These are phyloP conservation scores for Aspergillus sp. DNA, from an alignment of 2,329 filamentous ascomycete species.

Conservation along the genomic window DNA sequence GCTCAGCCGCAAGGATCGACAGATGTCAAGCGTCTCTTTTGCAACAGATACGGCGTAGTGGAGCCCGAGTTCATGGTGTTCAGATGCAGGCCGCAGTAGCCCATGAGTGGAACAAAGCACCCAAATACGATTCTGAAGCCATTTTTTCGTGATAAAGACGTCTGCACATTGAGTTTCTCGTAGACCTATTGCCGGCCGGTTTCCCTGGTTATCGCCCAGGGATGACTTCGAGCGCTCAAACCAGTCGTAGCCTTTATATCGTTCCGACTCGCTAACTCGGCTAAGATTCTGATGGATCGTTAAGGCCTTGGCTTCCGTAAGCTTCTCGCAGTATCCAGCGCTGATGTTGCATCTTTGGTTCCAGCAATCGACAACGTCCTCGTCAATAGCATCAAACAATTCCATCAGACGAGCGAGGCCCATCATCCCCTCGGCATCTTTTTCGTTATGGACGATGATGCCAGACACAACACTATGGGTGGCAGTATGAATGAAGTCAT, in stretches of 20 bases:
- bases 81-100: conserved; percentile 36
- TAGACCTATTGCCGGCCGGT: conserved; percentile 29
- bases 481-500: conserved; percentile 42
- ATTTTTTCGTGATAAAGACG: conserved; percentile 47
- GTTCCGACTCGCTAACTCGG: conserved; percentile 36
- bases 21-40: conserved; percentile 37
- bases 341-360: conserved; percentile 60
- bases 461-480: conserved; percentile 41
- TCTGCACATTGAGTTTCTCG: conserved; percentile 47
- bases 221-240: conserved; percentile 38
- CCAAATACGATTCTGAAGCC: conserved; percentile 48
- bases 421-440: conserved; percentile 47
- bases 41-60: conserved; percentile 42
- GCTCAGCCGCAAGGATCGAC: conserved; percentile 34
- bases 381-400: conserved; percentile 47
- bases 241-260: conserved; percentile 41
- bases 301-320: conserved; percentile 64
- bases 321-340: conserved; percentile 63
- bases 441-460: conserved; percentile 47
- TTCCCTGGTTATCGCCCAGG: conserved; percentile 19
- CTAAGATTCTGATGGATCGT: conserved; percentile 39
- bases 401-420: conserved; percentile 48
- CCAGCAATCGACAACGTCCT: conserved; percentile 49
- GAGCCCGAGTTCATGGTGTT: conserved; percentile 41
- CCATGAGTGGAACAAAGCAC: conserved; percentile 45